These are phyloP conservation scores for Tothia fuscella DNA, from an alignment of 2,329 filamentous ascomycete genomes.

Conservation along the genomic window DNA sequence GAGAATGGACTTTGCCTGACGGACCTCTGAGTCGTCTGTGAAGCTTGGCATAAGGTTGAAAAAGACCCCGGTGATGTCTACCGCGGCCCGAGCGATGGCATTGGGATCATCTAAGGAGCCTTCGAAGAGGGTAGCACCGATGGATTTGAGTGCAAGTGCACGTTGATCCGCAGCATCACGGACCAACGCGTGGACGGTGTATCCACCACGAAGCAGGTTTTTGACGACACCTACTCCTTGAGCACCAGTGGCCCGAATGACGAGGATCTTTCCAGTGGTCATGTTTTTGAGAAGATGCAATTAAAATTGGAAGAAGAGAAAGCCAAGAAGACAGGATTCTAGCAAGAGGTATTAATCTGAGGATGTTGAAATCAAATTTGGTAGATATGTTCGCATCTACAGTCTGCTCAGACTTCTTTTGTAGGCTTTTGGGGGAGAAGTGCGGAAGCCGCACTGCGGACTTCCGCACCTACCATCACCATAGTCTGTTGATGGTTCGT, in stretches of 20 bases:
- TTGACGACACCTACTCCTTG: constrained; percentile 15
- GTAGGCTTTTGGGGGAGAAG: not conserved
- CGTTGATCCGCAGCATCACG: constrained; percentile 18
- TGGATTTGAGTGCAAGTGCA: constrained; percentile 18
- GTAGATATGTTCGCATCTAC: not conserved
- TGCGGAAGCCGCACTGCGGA: not conserved
- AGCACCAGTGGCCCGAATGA: constrained; percentile 21
- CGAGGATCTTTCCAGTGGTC: constrained; percentile 6
- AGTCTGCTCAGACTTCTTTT: constrained; percentile 2
- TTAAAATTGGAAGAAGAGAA: not conserved
- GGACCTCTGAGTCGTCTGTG: constrained; percentile 14
- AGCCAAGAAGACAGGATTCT: not conserved
- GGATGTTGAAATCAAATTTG: not conserved
- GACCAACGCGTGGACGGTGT: constrained; percentile 24
- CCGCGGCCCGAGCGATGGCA: constrained; percentile 19
- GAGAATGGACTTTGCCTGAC: constrained; percentile 15
- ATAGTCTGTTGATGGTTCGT: no score
- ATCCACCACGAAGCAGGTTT: constrained; percentile 18
- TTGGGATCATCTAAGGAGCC: constrained; percentile 22
- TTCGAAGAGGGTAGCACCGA: constrained; percentile 20
- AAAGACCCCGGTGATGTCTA: constrained; percentile 21
- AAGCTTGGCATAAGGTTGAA: constrained; percentile 18
- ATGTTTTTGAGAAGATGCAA: not conserved
- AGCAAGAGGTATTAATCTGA: no score
- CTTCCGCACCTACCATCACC: no score